Evolutionary conservation across 768 basidiomycete species (phyloP).

Genomic region (Pleurotus tuber-regium): DNA sequence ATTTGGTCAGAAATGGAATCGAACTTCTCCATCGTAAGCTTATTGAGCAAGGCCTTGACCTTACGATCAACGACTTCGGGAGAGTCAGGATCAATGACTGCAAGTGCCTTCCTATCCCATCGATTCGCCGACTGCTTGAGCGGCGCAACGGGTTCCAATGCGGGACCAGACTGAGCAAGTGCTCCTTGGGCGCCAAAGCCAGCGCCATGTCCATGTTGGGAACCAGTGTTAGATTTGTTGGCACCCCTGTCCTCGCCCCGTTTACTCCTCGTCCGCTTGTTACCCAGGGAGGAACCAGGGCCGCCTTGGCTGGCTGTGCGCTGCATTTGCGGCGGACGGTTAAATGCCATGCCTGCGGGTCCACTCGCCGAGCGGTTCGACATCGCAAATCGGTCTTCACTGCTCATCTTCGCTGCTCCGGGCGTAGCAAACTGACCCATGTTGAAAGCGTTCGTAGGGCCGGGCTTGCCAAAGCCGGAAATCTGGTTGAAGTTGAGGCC

Average conservation of each 20-base stretch:
- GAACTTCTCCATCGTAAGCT: conserved; percentile 95
- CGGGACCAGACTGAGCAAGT: conserved; percentile 22
- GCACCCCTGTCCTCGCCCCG: conserved; percentile 71
- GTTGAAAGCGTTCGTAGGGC: conserved; percentile 36
- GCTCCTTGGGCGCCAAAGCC: conserved; percentile 30
- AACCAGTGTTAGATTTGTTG: conserved; percentile 42
- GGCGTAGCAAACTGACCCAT: conserved; percentile 35
- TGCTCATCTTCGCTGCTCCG: conserved; percentile 53
- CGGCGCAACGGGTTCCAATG: conserved; percentile 70
- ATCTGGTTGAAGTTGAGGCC: conserved; percentile 33
- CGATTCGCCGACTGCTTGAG: conserved; percentile 79
- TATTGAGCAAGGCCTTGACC: conserved; percentile 90
- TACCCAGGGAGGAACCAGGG: conserved; percentile 42
- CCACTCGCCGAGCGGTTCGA: conserved; percentile 50
- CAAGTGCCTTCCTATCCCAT: conserved; percentile 64
- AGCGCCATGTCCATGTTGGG: conserved; percentile 36
- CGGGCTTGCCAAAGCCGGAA: conserved; percentile 47
- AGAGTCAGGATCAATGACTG: conserved; percentile 59
- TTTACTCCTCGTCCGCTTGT: conserved; percentile 68
- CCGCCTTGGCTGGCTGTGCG: conserved; percentile 70
- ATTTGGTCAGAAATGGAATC: conserved; percentile 95
- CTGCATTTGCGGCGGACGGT: conserved; percentile 58
- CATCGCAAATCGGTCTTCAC: conserved; percentile 65
- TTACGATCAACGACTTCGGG: conserved; percentile 90
- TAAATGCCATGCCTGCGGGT: conserved; percentile 47